phyloP scores from a whole-genome alignment of 331 rosid species.

The Pyrus hybrid region DNA sequence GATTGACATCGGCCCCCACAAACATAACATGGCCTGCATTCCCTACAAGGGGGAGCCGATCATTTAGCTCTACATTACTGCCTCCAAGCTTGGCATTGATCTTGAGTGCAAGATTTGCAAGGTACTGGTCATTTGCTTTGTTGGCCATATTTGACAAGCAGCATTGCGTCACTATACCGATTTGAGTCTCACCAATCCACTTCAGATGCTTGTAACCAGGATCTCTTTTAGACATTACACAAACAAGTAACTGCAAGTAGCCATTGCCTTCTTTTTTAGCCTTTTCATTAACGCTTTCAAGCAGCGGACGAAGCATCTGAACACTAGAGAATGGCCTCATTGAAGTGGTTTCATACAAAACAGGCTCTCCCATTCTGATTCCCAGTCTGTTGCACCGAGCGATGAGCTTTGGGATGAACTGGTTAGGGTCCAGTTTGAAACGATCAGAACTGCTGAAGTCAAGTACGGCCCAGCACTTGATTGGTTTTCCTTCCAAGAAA shows the following conservation, averaged over 20 bases:
- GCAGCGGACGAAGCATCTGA: slow-evolving; percentile 32
- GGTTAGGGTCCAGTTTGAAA: slow-evolving; percentile 4
- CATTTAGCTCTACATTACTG: slow-evolving; percentile 63
- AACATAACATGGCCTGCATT: slow-evolving; percentile 58
- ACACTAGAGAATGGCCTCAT: slow-evolving; percentile 31
- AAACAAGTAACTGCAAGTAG: slow-evolving; percentile 48
- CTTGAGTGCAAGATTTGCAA: slow-evolving; percentile 63
- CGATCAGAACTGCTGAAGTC: slow-evolving; percentile 32
- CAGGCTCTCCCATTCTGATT: slow-evolving; percentile 54
- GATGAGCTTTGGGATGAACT: slow-evolving; percentile 40
- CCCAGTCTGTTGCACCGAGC: slow-evolving; percentile 42
- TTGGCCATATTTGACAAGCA: slow-evolving; percentile 48
- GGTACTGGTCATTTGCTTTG: slow-evolving; percentile 42
- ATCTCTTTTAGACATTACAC: slow-evolving; percentile 57
- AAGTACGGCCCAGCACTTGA: slow-evolving; percentile 52
- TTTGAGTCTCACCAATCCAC: slow-evolving; percentile 64
- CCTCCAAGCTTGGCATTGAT: slow-evolving; percentile 91
- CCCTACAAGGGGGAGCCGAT: slow-evolving; percentile 33
- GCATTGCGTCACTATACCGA: slow-evolving; percentile 71
- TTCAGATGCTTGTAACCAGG: slow-evolving; percentile 58
- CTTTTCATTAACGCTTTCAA: slow-evolving; percentile 21
- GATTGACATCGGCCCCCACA: slow-evolving; percentile 84
- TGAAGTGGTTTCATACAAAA: slow-evolving; percentile 19
- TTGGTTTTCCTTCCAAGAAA: slow-evolving; percentile 50
- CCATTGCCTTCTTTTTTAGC: slow-evolving; percentile 11